Evolutionary conservation across 441 rosid species (phyloP).

Genomic region (Populus trichocarpa): DNA sequence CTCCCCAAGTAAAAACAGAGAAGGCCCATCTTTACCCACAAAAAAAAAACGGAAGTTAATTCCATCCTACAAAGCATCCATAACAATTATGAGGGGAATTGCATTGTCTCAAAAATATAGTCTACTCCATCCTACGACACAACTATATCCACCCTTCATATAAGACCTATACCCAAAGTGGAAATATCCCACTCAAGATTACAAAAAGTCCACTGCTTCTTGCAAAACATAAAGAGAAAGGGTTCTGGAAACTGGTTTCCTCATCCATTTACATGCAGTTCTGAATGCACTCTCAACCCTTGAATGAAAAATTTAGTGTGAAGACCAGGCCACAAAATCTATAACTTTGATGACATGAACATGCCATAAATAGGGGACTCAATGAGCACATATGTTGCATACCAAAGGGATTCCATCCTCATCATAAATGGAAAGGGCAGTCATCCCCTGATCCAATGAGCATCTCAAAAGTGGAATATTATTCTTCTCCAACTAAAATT

Average conservation of each 20-base stretch:
- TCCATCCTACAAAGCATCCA: no score
- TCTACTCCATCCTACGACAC: neutral
- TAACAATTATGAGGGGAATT: neutral
- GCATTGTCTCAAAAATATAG: neutral
- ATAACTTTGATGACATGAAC: neutral
- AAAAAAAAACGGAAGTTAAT: neutral
- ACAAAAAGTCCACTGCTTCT: neutral
- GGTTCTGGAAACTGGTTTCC: neutral
- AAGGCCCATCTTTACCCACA: neutral
- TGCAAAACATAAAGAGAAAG: neutral
- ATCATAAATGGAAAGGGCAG: neutral
- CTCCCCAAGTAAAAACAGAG: neutral
- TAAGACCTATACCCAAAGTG: neutral
- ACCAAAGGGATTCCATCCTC: neutral
- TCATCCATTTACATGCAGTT: neutral
- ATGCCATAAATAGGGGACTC: neutral
- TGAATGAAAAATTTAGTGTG: neutral
- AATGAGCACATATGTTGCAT: neutral
- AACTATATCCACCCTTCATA: neutral
- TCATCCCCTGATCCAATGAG: neutral
- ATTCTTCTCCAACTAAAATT: slow-evolving; percentile 1
- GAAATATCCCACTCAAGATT: neutral
- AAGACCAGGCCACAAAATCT: neutral
- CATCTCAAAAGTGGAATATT: neutral
- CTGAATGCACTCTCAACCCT: neutral